Base-by-base conservation (phyloP, 176 grass and related monocot species). In the Triticum turgidum region DNA sequence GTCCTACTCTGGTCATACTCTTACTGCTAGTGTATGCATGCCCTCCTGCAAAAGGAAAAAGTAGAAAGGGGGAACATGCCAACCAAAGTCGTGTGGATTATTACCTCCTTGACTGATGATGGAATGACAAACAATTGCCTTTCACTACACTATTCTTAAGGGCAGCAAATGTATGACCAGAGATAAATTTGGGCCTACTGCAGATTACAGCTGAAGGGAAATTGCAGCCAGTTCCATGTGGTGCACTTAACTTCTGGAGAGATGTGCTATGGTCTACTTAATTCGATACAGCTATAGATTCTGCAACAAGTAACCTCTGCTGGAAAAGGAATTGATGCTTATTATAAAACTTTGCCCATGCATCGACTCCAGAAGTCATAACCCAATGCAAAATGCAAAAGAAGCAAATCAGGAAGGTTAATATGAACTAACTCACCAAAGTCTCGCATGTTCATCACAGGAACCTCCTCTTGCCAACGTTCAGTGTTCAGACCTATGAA, bases 1-100 rank as follows among this genome's bases (percentile, higher is more conserved):
- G 83, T 11, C 41, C 41, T 13, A 5, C 56, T 76, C 58, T 76
- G 39, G 38, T 49, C 15, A 76, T 35, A 65, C 70, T 65, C 71
- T 76, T 76, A 76, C 38, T 84, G 59, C 61, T 61, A 51, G 62
- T 76, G 73, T 44, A 59, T 83, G 81, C 81, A 83, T 83, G 81
- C 67, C 21, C 66, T 24, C 66, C 45, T 29, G 67, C 67, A 73
- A 83, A 83, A 83, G 33, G 7, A 34, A 41, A 83, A 83, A 37
- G n/a, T 51, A 72, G 33, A 59, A 83, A 39, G 73, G 17, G 27
- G 27, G 30, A 20, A 73, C 67, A 61, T 61, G 66, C n/a, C 58
- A 76, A 13, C 71, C 15, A 61, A 70, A 76, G 64, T 65, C 0
- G 30, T 76, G 17, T 65, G 10, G 9, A 24, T 61, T 72, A 24